These are phyloP conservation scores for Lumnitzera littorea DNA, from an alignment of 345 rosid species.

Conservation along the genomic window DNA sequence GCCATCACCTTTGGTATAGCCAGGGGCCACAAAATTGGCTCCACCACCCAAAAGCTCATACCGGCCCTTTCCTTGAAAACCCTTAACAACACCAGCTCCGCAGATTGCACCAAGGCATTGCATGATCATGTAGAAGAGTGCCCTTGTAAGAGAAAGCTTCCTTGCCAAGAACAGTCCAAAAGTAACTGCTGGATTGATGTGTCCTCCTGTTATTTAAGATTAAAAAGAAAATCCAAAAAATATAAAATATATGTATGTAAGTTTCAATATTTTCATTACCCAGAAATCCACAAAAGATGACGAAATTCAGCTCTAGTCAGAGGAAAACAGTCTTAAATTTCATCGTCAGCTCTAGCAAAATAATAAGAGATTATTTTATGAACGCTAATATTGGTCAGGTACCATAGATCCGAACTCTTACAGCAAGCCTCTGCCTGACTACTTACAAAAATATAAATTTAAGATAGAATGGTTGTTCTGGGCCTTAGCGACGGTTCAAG, in stretches of 20 bases:
- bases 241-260: too few relatives aligned
- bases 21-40: constrained; percentile 46
- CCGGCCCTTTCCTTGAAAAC: constrained; percentile 23
- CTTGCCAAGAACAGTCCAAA: constrained; percentile 57
- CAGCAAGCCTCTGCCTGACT: too few relatives aligned
- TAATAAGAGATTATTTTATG: too few relatives aligned
- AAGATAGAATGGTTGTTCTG: too few relatives aligned
- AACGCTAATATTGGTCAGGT: not conserved
- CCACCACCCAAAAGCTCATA: constrained; percentile 41
- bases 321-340: too few relatives aligned
- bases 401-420: not conserved
- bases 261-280: too few relatives aligned
- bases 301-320: too few relatives aligned
- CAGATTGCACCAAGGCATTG: constrained; percentile 70
- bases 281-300: too few relatives aligned
- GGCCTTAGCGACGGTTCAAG: too few relatives aligned
- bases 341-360: too few relatives aligned
- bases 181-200: constrained; percentile 67
- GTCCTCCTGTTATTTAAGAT: constrained; percentile 40
- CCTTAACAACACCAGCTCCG: constrained; percentile 72
- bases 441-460: too few relatives aligned
- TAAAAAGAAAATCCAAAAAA: constrained; percentile 6
- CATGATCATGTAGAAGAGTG: constrained; percentile 53
- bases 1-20: constrained; percentile 62
- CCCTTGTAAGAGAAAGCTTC: constrained; percentile 65